phyloP scores from a whole-genome alignment of 2,329 filamentous ascomycete species.

The Falciphora oryzae region DNA sequence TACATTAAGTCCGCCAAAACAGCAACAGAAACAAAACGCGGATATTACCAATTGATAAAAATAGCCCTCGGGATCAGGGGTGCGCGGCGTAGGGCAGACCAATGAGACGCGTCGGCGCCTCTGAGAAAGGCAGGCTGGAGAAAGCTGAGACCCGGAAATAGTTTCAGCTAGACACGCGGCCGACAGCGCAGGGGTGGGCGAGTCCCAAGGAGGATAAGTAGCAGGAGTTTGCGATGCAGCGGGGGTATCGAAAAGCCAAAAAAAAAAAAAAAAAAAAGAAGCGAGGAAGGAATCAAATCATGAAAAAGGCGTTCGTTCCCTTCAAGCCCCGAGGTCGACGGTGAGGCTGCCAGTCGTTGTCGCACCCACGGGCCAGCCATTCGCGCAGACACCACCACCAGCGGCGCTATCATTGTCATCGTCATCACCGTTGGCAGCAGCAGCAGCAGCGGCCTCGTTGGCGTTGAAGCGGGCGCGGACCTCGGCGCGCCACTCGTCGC shows the following conservation, averaged over 20 bases:
- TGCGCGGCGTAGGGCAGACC: not conserved
- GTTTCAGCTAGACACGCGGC: not conserved
- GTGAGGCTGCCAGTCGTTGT: constrained; percentile 1
- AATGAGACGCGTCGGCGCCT: not conserved
- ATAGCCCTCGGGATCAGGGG: not conserved
- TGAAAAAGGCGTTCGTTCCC: not conserved
- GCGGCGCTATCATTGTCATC: not conserved
- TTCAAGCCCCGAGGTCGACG: constrained; percentile 3
- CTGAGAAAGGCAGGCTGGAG: not conserved
- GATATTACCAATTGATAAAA: not conserved
- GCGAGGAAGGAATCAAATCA: not conserved
- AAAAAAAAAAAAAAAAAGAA: not conserved
- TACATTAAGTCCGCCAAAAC: too few relatives aligned
- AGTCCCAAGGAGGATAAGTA: constrained; percentile 2
- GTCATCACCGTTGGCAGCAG: not conserved
- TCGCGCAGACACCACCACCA: not conserved
- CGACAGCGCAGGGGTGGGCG: not conserved
- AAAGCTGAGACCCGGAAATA: too few relatives aligned
- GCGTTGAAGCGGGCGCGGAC: constrained; percentile 10
- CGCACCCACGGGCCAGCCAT: not conserved
- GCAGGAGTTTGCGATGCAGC: too few relatives aligned
- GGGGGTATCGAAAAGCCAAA: too few relatives aligned
- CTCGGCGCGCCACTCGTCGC: constrained; percentile 29
- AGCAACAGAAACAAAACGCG: not conserved
- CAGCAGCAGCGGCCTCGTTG: not conserved